Percentiles rank a stretch among this genome's conserved stretches.
Evolutionary conservation across 225 moss, liverwort and hornwort genomes (phyloP).

Genomic region (Asterella californica): DNA sequence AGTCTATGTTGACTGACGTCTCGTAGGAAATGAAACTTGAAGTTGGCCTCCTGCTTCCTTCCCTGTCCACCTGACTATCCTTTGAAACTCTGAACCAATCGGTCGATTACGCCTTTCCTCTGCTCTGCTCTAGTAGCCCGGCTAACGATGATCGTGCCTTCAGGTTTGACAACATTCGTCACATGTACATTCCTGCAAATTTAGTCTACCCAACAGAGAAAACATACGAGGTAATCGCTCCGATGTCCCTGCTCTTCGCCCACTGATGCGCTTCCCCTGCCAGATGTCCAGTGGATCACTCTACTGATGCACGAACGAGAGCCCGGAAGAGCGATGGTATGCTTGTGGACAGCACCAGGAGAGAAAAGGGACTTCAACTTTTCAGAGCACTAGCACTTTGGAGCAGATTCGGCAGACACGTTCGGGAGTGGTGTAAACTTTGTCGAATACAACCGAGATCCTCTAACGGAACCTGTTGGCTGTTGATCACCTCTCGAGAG

Average conservation of each 20-base stretch:
- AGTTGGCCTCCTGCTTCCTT: background rate
- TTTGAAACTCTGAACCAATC: background rate
- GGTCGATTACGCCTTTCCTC: background rate
- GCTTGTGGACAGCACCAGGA: background rate
- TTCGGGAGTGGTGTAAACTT: background rate
- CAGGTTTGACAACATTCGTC: background rate
- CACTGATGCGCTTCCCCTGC: background rate
- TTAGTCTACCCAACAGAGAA: background rate
- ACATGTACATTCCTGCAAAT: background rate
- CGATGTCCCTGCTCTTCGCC: background rate
- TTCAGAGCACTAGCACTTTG: background rate
- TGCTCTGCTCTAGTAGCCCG: background rate
- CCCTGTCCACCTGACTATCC: too few relatives aligned
- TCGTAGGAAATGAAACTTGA: background rate
- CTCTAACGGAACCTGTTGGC: background rate
- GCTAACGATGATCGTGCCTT: background rate
- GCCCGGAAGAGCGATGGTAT: too few relatives aligned
- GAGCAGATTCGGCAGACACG: background rate
- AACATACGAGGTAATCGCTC: background rate
- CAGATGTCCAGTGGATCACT: background rate
- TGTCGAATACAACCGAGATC: background rate
- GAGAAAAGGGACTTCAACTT: background rate
- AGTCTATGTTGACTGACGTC: constrained; percentile 4
- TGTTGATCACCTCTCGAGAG: background rate
- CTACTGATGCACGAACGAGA: background rate